These are phyloP conservation scores for Acer negundo DNA, from an alignment of 345 rosid genomes.

Conservation along the genomic window DNA sequence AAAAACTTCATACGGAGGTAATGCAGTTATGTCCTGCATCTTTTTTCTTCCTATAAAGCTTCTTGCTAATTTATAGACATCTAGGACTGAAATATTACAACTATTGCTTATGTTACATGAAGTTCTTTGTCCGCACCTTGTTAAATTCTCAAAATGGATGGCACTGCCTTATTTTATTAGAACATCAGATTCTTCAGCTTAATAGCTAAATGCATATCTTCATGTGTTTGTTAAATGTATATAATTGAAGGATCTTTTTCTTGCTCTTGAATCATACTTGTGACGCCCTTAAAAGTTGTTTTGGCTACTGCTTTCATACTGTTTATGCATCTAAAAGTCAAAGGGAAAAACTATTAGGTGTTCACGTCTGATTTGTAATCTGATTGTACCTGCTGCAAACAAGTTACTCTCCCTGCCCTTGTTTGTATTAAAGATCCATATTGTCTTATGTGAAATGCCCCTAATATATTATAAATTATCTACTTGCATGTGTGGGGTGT, in stretches of 20 bases:
- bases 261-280: not conserved
- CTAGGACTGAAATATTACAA: constrained; percentile 4
- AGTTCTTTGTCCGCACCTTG: not conserved
- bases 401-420: not conserved
- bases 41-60: not conserved
- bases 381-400: not conserved
- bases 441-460: not conserved
- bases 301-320: not conserved
- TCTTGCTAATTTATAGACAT: not conserved
- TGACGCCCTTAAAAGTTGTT: not conserved
- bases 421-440: not conserved
- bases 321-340: not conserved
- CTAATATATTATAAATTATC: not conserved
- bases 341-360: not conserved
- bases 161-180: not conserved
- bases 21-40: not conserved
- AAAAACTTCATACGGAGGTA: constrained; percentile 84
- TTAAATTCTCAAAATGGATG: constrained; percentile 8
- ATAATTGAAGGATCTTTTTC: constrained; percentile 7
- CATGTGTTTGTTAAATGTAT: not conserved
- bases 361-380: not conserved
- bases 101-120: not conserved
- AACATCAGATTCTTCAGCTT: not conserved
- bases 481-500: not conserved
- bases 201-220: not conserved